These are phyloP conservation scores for Vachellia pachyceras DNA, from an alignment of 306 rosid genomes.

Conservation along the genomic window DNA sequence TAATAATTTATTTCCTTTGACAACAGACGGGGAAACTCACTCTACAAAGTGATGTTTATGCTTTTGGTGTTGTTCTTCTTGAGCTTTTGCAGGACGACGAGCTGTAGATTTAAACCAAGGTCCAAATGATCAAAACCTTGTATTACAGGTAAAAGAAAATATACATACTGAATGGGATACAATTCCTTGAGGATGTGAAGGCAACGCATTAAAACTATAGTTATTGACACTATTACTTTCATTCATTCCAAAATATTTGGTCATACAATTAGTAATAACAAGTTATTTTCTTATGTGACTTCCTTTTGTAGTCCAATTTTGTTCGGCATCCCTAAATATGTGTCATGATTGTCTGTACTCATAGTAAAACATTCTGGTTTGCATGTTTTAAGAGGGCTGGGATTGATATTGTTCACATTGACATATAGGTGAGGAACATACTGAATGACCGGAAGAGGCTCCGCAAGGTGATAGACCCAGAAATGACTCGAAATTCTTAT, in stretches of 20 bases:
- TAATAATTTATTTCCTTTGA: slow-evolving; percentile 17
- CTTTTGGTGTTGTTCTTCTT: slow-evolving; percentile 89
- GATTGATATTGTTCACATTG: slow-evolving; percentile 31
- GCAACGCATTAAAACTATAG: slow-evolving; percentile 5
- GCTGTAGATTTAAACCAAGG: slow-evolving; percentile 85
- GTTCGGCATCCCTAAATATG: background rate
- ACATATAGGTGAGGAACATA: slow-evolving; percentile 75
- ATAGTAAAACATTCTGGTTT: slow-evolving; percentile 14
- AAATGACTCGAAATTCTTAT: slow-evolving; percentile 76
- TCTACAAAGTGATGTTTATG: slow-evolving; percentile 84
- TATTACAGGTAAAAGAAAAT: slow-evolving; percentile 59
- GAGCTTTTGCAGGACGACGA: slow-evolving; percentile 83
- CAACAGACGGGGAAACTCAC: slow-evolving; percentile 85
- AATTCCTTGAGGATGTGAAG: background rate
- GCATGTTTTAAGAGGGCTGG: background rate
- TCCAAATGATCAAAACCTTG: slow-evolving; percentile 79
- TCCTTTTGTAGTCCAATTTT: background rate
- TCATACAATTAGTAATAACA: background rate
- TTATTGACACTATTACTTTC: background rate
- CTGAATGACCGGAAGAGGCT: slow-evolving; percentile 82
- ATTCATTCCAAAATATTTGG: slow-evolving; percentile 17
- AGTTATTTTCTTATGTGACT: background rate
- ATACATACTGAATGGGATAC: background rate
- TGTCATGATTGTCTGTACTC: background rate
- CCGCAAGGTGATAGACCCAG: slow-evolving; percentile 86